Conservation (phyloP, 2,329 filamentous ascomycete species). For the Neopestalotiopsis rosae region DNA sequence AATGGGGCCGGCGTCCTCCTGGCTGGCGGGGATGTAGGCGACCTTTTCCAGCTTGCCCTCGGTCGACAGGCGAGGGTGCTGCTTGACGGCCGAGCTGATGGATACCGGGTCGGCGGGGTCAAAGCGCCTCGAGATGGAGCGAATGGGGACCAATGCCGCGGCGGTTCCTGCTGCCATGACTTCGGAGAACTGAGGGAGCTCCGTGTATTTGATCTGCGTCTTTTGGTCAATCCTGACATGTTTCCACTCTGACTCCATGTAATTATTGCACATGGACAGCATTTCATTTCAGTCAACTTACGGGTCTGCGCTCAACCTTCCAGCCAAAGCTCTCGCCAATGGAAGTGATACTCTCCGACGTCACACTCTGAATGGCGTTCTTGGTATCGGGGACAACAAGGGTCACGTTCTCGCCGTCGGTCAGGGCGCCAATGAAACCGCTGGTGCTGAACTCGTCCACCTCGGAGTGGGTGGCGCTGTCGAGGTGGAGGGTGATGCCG, state of each 20-base stretch:
- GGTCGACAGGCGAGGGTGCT: constrained; percentile 44
- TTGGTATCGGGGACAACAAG: constrained; percentile 87
- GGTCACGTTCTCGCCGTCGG: constrained; percentile 65
- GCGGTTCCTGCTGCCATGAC: constrained; percentile 93
- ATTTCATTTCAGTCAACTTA: constrained; percentile 42
- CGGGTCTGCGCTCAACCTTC: constrained; percentile 77
- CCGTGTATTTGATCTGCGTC: constrained; percentile 66
- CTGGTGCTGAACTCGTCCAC: constrained; percentile 97
- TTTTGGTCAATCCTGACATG: neutral
- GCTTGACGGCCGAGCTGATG: constrained; percentile 39
- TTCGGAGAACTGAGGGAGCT: constrained; percentile 65
- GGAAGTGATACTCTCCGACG: constrained; percentile 76
- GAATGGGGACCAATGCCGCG: constrained; percentile 88
- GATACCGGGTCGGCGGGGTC: constrained; percentile 44
- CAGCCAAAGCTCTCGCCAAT: constrained; percentile 82
- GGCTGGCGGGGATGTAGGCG: constrained; percentile 57
- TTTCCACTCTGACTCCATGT: neutral
- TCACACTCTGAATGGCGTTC: constrained; percentile 78
- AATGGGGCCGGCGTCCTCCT: constrained; percentile 74
- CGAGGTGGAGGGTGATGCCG: constrained; percentile 93
- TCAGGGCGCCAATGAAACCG: constrained; percentile 83
- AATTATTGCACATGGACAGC: too few relatives aligned
- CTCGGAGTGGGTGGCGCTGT: constrained; percentile 81
- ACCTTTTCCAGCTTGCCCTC: constrained; percentile 53
- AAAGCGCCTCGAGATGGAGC: constrained; percentile 78